These are phyloP conservation scores for Allium fistulosum DNA, from an alignment of 106 monocot genomes.

Conservation along the genomic window DNA sequence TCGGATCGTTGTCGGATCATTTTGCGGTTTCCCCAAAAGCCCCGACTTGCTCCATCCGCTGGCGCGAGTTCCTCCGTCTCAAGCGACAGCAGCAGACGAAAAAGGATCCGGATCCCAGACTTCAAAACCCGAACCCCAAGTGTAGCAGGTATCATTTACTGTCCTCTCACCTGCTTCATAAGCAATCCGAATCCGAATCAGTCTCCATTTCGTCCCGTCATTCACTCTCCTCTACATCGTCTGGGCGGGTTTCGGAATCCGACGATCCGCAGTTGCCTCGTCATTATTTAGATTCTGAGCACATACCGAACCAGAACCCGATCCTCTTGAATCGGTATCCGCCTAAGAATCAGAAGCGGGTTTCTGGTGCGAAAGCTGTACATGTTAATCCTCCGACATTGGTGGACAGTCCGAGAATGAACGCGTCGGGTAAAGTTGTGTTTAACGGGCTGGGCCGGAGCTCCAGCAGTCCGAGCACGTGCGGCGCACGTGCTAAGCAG, in stretches of 20 bases:
- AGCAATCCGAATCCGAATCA: constrained; percentile 20
- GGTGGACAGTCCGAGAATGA: constrained; percentile 80
- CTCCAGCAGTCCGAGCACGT: constrained; percentile 83
- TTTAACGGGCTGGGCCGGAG: constrained; percentile 75
- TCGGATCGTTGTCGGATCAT: constrained; percentile 5
- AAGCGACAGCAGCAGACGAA: constrained; percentile 13
- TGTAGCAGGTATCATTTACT: not conserved
- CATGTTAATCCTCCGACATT: constrained; percentile 13
- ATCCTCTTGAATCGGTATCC: not conserved
- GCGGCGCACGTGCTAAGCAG: constrained; percentile 25
- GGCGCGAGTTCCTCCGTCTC: constrained; percentile 45
- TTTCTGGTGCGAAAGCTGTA: not conserved
- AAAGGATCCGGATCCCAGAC: not conserved
- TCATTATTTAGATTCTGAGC: constrained; percentile 18
- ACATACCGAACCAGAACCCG: constrained; percentile 17
- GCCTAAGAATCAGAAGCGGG: not conserved
- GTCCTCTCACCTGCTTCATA: constrained; percentile 36
- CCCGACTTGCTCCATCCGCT: constrained; percentile 60
- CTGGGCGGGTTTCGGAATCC: not conserved
- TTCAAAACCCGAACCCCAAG: constrained; percentile 4
- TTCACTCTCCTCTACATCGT: not conserved
- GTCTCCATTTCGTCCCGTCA: not conserved
- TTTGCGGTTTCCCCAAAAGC: constrained; percentile 66
- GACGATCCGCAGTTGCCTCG: not conserved
- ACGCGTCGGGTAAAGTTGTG: constrained; percentile 83